These are phyloP conservation scores for Xylariaceae sp. DNA, from an alignment of 2,329 filamentous ascomycete genomes.

Conservation along the genomic window DNA sequence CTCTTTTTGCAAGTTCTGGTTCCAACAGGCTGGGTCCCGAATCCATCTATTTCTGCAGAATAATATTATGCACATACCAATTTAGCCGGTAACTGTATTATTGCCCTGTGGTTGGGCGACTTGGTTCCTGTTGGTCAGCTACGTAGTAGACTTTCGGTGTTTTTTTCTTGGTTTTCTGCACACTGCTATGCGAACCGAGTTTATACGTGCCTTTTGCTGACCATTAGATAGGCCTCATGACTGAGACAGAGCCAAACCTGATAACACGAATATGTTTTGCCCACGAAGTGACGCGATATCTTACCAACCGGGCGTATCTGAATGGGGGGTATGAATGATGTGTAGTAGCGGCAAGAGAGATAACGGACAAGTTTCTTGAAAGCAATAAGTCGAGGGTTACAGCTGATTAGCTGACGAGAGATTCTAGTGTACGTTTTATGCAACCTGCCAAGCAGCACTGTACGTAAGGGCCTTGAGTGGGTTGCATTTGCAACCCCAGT, in stretches of 20 bases:
- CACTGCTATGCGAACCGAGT: too few species aligned
- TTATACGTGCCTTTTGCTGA: too few species aligned
- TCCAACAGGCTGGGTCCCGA: constrained; percentile 5
- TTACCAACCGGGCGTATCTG: neutral
- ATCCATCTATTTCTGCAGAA: neutral
- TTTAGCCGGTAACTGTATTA: constrained; percentile 8
- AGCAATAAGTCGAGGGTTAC: constrained; percentile 3
- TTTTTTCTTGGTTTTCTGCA: too few species aligned
- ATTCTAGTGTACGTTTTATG: neutral
- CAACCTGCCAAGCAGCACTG: neutral
- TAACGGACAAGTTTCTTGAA: neutral
- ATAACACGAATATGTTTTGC: neutral
- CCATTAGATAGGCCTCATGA: too few species aligned
- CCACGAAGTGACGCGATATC: neutral
- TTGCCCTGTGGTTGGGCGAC: too few species aligned
- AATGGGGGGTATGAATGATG: neutral
- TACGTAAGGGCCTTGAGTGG: constrained; percentile 3
- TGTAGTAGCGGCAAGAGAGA: neutral
- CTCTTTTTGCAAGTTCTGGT: constrained; percentile 10
- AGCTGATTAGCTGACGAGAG: constrained; percentile 17
- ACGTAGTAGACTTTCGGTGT: too few species aligned
- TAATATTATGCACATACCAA: neutral
- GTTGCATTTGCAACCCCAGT: constrained; percentile 4
- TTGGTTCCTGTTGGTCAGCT: too few species aligned
- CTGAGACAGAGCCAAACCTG: neutral